A percentile compares a stretch with the other conserved stretches of the same genome.
Evolutionary conservation across 2,329 filamentous ascomycete species (phyloP).

Genomic region (Penicillium sp.): DNA sequence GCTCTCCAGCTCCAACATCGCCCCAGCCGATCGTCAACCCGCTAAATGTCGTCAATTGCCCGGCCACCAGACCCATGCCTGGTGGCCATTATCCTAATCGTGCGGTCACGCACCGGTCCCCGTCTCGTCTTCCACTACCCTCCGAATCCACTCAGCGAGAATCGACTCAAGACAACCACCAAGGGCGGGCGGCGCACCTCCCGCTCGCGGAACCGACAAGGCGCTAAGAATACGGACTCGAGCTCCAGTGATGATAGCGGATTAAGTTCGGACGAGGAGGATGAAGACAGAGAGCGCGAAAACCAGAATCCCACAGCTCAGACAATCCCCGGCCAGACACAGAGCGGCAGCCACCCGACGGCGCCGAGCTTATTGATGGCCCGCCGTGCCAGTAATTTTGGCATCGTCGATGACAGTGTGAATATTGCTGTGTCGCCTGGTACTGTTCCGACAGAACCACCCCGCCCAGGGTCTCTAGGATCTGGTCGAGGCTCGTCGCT

Average conservation of each 20-base stretch:
- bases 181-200: conserved; percentile 35
- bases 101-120: conserved; percentile 75
- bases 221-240: conserved; percentile 37
- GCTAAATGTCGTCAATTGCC: conserved; percentile 46
- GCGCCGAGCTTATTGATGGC: conserved; percentile 23
- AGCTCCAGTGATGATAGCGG: conserved; percentile 40
- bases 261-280: conserved; percentile 42
- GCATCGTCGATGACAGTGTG: conserved; percentile 30
- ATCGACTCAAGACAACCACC: conserved; percentile 35
- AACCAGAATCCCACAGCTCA: conserved; percentile 1
- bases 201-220: conserved; percentile 31
- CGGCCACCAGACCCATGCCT: conserved; percentile 57
- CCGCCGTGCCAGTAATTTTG: conserved; percentile 35
- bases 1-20: neutral
- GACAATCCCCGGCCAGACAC: conserved; percentile 4
- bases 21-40: conserved; percentile 2
- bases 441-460: conserved; percentile 23
- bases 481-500: conserved; percentile 30
- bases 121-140: conserved; percentile 87
- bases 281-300: conserved; percentile 30
- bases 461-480: conserved; percentile 35
- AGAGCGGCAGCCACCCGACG: conserved; percentile 14
- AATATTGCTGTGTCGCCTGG: conserved; percentile 27
- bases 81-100: conserved; percentile 71
- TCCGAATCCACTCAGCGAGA: conserved; percentile 51